Base-by-base conservation (phyloP, 768 basidiomycete species). In the Tylopilus plumbeoviolaceoides region DNA sequence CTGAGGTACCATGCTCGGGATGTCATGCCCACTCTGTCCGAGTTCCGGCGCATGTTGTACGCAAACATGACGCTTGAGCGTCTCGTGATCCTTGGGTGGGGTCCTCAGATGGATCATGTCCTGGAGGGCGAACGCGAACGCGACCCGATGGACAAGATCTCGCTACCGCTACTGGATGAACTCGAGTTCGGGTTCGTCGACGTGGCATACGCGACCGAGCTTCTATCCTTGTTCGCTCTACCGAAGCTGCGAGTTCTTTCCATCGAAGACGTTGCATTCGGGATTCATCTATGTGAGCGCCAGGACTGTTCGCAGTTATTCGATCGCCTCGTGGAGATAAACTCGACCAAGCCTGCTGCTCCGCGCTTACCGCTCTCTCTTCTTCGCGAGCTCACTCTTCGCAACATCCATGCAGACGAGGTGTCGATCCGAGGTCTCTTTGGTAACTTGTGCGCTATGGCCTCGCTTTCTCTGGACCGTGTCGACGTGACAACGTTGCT, bases 1-100 rank as follows among this genome's bases (percentile, higher is more conserved):
- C n/a, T 84, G 59, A 80, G 75, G 56, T 85, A 80, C 57, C 80
- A 82, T 17, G 75, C 83, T 1, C 70, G 60, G 36, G 78, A 82
- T 38, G 79, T 84, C n/a, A 75, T 77, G 70, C 83, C 83, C 2
- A 73, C 72, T 6, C 58, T 80, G 44, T 56, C 63, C 0, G 73
- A 81, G 48, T 83, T 85, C 55, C 53, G 58, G 9, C 49, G 59
- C 23, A 76, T 83, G 35, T 63, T 82, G 20, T 30, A 62, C 7
- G 68, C 66, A 1, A 83, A 75, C 54, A 56, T 65, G 11, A 38
- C 47, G 18, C 72, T 85, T 23, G 58, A 66, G 48, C 64, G 65
- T 9, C 72, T 85, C 5, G 65, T 73, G 33, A 73, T 85, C 41
- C 64, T 80, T 11, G 83, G 82, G 3, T 78, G 81, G 72, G 82